Base-by-base conservation (phyloP, 2,329 filamentous ascomycete species). In the Zymoseptoria tritici region DNA sequence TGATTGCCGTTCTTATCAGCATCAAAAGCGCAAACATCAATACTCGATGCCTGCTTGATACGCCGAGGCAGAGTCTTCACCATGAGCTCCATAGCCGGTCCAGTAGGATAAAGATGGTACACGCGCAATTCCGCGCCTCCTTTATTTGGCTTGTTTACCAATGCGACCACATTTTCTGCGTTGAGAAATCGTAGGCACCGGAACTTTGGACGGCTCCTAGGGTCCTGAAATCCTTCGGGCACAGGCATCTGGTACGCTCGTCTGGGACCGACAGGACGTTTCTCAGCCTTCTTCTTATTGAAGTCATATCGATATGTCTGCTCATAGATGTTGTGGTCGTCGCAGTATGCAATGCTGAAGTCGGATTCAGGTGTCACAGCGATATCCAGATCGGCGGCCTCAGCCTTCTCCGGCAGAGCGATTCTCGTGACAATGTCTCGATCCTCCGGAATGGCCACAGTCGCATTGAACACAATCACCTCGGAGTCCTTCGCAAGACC, bases 291-390 rank as follows among this genome's bases (percentile, higher is more conserved):
- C 57, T 72, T 76, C 57, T 72, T 72, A 6, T 60, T 67, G 54
- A 80, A 80, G 60, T 80, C 78, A 50, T 80, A 79, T 20, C 78
- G 75, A 54, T 90, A 74, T 31, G 83, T 82, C 67, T 89, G 80
- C 42, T 88, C 77, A 74, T 86, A 88, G 54, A 97, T 81, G 65
- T 91, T 85, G 70, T 87, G 80, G 64, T 90, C 86, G 67, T 88
- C 86, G 74, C 89, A 92, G 74, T 91, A 97, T 2, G 86, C 87
- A 57, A 97, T 77, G 66, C 86, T 82, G 72, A 88, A 94, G 49
- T 82, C 78, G 42, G 83, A 80, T 16, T 83, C 78, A 9, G 80
- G 81, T 6, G 80, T 82, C 73, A 89, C 85, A 54, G 83, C 74
- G 52, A 91, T 79, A 70, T 92, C 89, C 55, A 91, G 68, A 72